Conservation (phyloP, 257 asterid genomes). For the Solanum pimpinellifolium region DNA sequence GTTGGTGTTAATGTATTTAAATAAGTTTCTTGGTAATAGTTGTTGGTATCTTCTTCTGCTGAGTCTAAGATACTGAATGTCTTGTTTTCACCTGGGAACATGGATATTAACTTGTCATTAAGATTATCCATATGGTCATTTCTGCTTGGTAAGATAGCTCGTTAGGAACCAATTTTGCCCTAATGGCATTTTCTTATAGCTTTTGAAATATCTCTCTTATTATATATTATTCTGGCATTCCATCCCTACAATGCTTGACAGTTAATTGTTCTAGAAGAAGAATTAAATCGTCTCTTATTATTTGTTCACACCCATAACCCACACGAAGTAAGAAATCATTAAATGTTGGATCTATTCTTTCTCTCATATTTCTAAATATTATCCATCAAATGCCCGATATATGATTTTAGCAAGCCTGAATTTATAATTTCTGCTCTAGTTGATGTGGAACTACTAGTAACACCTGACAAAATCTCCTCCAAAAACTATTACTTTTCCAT, state of each 20-base stretch:
- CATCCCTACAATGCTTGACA: not conserved
- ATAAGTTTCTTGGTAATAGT: not conserved
- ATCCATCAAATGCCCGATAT: not conserved
- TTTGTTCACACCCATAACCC: not conserved
- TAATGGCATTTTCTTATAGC: not conserved
- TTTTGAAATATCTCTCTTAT: not conserved
- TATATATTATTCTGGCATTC: not conserved
- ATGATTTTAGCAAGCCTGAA: too few relatives aligned
- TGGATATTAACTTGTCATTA: not conserved
- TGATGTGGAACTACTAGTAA: too few relatives aligned
- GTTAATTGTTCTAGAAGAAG: not conserved
- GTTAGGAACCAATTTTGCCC: too few relatives aligned
- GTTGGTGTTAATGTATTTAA: not conserved
- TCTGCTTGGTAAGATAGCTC: not conserved
- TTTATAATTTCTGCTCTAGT: too few relatives aligned
- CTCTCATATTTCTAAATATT: not conserved
- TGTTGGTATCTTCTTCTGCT: not conserved
- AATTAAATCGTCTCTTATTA: not conserved
- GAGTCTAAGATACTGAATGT: not conserved
- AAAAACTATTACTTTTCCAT: too few relatives aligned
- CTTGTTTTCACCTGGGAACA: not conserved
- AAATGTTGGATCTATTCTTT: not conserved
- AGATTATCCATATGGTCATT: not conserved
- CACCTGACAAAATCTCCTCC: not conserved
- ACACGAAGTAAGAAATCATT: not conserved